Evolutionary conservation across 495 filamentous ascomycete species (phyloP).

Genomic region (Cladorrhinum samala): DNA sequence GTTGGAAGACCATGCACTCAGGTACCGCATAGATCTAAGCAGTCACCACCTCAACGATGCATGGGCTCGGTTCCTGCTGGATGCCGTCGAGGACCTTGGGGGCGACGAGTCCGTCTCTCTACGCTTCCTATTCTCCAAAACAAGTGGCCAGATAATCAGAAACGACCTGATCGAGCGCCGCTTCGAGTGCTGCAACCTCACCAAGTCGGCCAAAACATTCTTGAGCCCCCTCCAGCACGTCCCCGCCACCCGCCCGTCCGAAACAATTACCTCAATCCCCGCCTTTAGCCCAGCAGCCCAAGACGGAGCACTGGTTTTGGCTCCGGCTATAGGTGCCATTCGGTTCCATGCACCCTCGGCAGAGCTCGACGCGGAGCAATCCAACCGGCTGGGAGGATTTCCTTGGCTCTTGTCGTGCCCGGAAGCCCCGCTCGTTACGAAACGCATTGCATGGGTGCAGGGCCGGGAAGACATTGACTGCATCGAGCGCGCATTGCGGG

Average conservation of each 20-base stretch:
- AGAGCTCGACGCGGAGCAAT: not conserved
- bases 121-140: constrained; percentile 7
- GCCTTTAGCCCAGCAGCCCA: not conserved
- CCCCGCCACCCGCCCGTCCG: not conserved
- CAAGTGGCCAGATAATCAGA: constrained; percentile 5
- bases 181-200: constrained; percentile 5
- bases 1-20: not conserved
- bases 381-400: constrained; percentile 1
- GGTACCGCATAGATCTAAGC: not conserved
- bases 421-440: not conserved
- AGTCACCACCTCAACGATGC: not conserved
- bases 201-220: constrained; percentile 5
- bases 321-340: constrained; percentile 5
- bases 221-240: constrained; percentile 8
- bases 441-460: constrained; percentile 19
- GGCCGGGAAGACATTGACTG: constrained; percentile 15
- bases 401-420: constrained; percentile 12
- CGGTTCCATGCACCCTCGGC: not conserved
- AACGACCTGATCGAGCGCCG: constrained; percentile 14
- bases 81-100: constrained; percentile 1
- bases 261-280: not conserved
- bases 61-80: not conserved
- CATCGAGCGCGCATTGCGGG: constrained; percentile 10
- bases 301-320: not conserved
- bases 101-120: not conserved